Evolutionary conservation across 495 filamentous ascomycete species (phyloP).

Genomic region (Aspergillus nanangensis): DNA sequence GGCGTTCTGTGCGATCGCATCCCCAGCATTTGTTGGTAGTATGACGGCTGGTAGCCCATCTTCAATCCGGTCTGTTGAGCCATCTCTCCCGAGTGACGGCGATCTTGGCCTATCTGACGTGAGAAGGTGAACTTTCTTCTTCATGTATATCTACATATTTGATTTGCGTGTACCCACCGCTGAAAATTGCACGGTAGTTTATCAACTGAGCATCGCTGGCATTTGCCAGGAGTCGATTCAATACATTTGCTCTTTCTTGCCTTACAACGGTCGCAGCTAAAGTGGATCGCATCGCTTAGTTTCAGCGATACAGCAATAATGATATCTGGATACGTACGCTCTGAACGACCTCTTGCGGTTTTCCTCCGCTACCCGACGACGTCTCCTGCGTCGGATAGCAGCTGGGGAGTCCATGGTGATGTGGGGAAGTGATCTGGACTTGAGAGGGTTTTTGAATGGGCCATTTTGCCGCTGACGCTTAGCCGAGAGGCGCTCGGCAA

Average conservation of each 20-base stretch:
- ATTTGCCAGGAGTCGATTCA: slow-evolving; percentile 7
- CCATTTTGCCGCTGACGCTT: not conserved
- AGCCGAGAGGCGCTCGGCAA: not conserved
- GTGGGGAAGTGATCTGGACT: not conserved
- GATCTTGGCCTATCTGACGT: not conserved
- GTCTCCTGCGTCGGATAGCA: not conserved
- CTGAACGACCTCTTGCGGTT: slow-evolving; percentile 18
- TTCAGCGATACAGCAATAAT: not conserved
- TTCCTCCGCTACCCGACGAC: slow-evolving; percentile 15
- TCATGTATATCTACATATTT: too few species aligned
- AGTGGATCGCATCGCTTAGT: not conserved
- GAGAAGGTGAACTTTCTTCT: slow-evolving; percentile 3
- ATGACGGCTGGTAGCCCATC: not conserved
- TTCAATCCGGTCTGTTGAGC: not conserved
- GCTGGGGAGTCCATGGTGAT: not conserved
- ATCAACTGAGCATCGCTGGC: slow-evolving; percentile 12
- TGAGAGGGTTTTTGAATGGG: not conserved
- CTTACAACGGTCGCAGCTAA: slow-evolving; percentile 17
- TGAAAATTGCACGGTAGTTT: slow-evolving; percentile 12
- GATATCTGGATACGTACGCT: slow-evolving; percentile 9
- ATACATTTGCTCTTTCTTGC: slow-evolving; percentile 19
- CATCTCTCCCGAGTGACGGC: not conserved
- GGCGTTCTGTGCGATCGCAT: not conserved
- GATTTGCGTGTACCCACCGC: slow-evolving; percentile 9
- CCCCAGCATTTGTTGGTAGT: not conserved